These are phyloP conservation scores for Cydonia oblonga DNA, from an alignment of 331 rosid species.

Conservation along the genomic window DNA sequence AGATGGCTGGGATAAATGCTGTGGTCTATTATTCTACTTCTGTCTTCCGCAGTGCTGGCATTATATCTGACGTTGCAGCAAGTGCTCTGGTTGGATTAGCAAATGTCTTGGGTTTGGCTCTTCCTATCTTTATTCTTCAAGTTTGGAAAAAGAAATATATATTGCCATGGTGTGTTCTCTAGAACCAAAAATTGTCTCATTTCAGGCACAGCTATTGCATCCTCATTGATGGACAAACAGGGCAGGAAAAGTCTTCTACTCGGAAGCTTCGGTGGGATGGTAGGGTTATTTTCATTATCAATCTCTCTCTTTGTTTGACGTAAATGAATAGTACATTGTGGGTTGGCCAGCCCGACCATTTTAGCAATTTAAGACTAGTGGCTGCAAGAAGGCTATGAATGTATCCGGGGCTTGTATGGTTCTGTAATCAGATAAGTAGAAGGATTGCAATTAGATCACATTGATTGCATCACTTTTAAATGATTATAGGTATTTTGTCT, in stretches of 20 bases:
- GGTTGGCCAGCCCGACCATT: background rate
- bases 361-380: background rate
- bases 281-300: conserved; percentile 20
- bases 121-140: background rate
- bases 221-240: too few relatives aligned
- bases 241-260: too few relatives aligned
- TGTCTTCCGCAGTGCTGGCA: conserved; percentile 93
- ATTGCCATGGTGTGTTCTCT: background rate
- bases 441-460: background rate
- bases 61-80: conserved; percentile 94
- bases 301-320: background rate
- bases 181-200: conserved; percentile 10
- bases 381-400: background rate
- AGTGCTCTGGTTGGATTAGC: conserved; percentile 97
- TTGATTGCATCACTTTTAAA: background rate
- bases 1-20: conserved; percentile 95
- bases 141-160: background rate
- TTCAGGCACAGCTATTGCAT: conserved; percentile 33
- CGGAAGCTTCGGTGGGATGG: conserved; percentile 7
- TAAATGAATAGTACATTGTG: background rate
- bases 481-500: background rate
- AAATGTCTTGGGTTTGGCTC: conserved; percentile 77
- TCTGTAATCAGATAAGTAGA: background rate
- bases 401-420: background rate
- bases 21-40: conserved; percentile 93